Conservation (phyloP, 2,329 filamentous ascomycete genomes). For the Diaporthe nobilis region DNA sequence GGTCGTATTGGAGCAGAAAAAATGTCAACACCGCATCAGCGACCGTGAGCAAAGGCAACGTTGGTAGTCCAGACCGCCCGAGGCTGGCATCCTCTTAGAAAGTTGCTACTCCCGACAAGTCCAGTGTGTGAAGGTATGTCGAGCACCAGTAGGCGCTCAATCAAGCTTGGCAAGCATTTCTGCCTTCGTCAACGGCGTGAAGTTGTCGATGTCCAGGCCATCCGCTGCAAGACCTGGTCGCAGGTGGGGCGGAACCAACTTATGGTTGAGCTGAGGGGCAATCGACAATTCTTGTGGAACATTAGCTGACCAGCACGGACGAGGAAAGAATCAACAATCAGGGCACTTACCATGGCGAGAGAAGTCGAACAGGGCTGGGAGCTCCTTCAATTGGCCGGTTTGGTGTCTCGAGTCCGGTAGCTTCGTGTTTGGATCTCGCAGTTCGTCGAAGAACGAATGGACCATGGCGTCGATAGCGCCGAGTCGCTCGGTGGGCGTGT, state of each 20-base stretch:
- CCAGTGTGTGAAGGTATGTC: slow-evolving; percentile 35
- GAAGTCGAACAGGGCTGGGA: slow-evolving; percentile 94
- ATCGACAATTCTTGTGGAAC: slow-evolving; percentile 88
- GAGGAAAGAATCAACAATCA: slow-evolving; percentile 16
- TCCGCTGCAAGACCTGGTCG: slow-evolving; percentile 79
- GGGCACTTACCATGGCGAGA: slow-evolving; percentile 84
- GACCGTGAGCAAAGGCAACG: slow-evolving; percentile 39
- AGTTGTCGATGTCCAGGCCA: slow-evolving; percentile 93
- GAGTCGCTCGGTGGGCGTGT: slow-evolving; percentile 95
- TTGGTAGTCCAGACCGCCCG: slow-evolving; percentile 27
- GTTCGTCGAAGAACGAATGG: slow-evolving; percentile 98
- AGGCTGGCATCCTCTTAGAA: slow-evolving; percentile 20
- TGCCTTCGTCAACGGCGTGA: slow-evolving; percentile 90
- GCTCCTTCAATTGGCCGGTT: slow-evolving; percentile 82
- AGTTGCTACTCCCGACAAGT: slow-evolving; percentile 38
- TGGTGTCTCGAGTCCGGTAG: slow-evolving; percentile 95
- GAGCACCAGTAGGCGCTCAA: slow-evolving; percentile 67
- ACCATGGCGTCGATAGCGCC: slow-evolving; percentile 97
- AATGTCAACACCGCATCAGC: slow-evolving; percentile 30
- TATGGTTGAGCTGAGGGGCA: slow-evolving; percentile 85
- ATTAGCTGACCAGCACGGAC: slow-evolving; percentile 44
- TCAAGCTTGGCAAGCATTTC: slow-evolving; percentile 99
- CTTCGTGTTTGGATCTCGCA: slow-evolving; percentile 90
- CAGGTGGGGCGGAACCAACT: slow-evolving; percentile 88
- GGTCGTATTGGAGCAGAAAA: slow-evolving; percentile 35